Conservation (phyloP, 306 rosid species). For the Prunus padus region DNA sequence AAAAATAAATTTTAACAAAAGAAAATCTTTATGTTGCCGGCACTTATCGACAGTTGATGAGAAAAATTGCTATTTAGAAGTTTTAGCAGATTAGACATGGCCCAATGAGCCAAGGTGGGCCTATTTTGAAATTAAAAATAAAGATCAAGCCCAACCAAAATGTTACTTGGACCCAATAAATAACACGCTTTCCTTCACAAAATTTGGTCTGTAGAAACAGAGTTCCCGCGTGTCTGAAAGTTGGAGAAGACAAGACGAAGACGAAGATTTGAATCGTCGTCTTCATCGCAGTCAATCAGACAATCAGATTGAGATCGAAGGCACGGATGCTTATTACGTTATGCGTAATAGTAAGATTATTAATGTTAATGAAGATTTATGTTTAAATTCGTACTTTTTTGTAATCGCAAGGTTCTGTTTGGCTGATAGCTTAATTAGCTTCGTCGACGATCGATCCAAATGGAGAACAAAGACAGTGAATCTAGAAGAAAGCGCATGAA, state of each 20-base stretch:
- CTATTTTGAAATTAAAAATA: background rate
- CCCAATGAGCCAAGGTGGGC: background rate
- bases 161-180: background rate
- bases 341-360: background rate
- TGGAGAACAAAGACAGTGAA: constrained; percentile 3
- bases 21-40: too few relatives aligned
- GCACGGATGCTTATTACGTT: background rate
- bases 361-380: background rate
- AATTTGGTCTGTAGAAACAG: background rate
- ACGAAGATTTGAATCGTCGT: background rate
- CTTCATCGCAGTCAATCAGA: background rate
- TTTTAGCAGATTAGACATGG: too few relatives aligned
- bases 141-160: too few relatives aligned
- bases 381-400: background rate
- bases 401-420: background rate
- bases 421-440: background rate
- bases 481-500: constrained; percentile 5
- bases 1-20: too few relatives aligned
- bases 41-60: too few relatives aligned
- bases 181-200: background rate
- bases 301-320: background rate
- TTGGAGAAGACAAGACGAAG: background rate
- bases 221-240: background rate
- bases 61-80: too few relatives aligned
- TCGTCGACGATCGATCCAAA: constrained; percentile 5